A percentile compares a stretch with the other conserved stretches of the same genome.
Conservation (phyloP, 768 basidiomycete genomes). For the Pilatotrama ljubarskyi region DNA sequence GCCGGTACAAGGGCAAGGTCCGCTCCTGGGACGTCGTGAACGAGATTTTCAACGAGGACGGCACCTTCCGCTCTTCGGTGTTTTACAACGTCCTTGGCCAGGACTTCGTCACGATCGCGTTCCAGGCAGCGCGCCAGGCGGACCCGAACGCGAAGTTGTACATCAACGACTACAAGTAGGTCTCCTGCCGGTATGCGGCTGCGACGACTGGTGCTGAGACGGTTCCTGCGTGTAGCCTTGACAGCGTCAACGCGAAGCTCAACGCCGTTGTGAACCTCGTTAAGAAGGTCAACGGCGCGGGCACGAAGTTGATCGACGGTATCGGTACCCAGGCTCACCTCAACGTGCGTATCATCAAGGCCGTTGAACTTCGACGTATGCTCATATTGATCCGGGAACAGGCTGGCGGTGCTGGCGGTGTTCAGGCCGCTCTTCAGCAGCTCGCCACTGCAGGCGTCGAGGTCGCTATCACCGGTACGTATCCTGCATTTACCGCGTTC, state of each 20-base stretch:
- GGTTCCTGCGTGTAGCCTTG: constrained; percentile 39
- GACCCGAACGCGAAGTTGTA: constrained; percentile 49
- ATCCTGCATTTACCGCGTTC: background rate
- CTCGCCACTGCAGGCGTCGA: constrained; percentile 43
- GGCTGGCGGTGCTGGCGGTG: constrained; percentile 44
- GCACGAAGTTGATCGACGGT: constrained; percentile 45
- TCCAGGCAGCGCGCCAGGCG: constrained; percentile 48
- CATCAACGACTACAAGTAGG: constrained; percentile 44
- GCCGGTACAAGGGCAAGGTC: constrained; percentile 36
- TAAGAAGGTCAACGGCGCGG: constrained; percentile 41
- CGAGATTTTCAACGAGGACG: constrained; percentile 56
- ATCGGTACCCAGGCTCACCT: constrained; percentile 50
- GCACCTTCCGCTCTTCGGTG: constrained; percentile 45
- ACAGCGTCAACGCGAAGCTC: constrained; percentile 48
- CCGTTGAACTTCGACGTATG: no score
- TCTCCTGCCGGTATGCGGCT: background rate
- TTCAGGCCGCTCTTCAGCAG: constrained; percentile 44
- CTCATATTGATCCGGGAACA: constrained; percentile 2
- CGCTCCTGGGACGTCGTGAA: constrained; percentile 36
- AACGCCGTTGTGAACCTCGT: constrained; percentile 42
- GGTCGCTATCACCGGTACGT: constrained; percentile 48
- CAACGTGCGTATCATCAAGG: constrained; percentile 21
- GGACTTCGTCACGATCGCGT: constrained; percentile 52
- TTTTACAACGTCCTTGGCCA: constrained; percentile 52
- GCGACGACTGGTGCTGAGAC: background rate